Percentiles rank a stretch among this genome's conserved stretches.
phyloP scores from a whole-genome alignment of 2,329 filamentous ascomycete genomes.

The Pseudogymnoascus sp. region DNA sequence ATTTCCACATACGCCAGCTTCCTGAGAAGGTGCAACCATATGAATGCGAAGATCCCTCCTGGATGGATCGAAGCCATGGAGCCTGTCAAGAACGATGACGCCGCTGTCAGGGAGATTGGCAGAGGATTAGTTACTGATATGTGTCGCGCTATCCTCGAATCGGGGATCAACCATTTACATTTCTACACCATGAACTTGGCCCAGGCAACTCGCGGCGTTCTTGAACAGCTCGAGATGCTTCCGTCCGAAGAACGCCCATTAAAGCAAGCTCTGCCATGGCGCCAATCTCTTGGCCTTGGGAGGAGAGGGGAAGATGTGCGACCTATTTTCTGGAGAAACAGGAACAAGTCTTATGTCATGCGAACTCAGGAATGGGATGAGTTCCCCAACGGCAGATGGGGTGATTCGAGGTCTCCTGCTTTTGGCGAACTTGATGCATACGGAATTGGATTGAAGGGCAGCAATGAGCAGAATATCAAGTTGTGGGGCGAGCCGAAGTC shows the following conservation, averaged over 20 bases:
- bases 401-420: slow-evolving; percentile 89
- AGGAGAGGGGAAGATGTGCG: slow-evolving; percentile 90
- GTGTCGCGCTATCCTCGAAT: slow-evolving; percentile 76
- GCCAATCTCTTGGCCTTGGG: slow-evolving; percentile 83
- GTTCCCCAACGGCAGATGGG: slow-evolving; percentile 97
- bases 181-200: slow-evolving; percentile 99
- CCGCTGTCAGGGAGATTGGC: slow-evolving; percentile 81
- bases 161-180: slow-evolving; percentile 76
- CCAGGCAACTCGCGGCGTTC: slow-evolving; percentile 84
- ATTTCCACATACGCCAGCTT: slow-evolving; percentile 96
- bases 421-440: slow-evolving; percentile 95
- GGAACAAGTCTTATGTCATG: slow-evolving; percentile 89
- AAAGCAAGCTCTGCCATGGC: slow-evolving; percentile 90
- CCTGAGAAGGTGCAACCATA: slow-evolving; percentile 81
- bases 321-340: slow-evolving; percentile 97
- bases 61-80: slow-evolving; percentile 77
- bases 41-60: slow-evolving; percentile 73
- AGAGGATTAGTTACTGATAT: slow-evolving; percentile 80
- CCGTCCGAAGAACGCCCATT: slow-evolving; percentile 70
- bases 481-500: slow-evolving; percentile 83
- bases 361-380: slow-evolving; percentile 99
- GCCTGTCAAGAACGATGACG: slow-evolving; percentile 93
- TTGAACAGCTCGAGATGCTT: slow-evolving; percentile 79
- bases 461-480: slow-evolving; percentile 91
- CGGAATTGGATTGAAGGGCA: slow-evolving; percentile 85